Evolutionary conservation across 495 filamentous ascomycete species (phyloP).

Genomic region (Astrocystis sublimbata): DNA sequence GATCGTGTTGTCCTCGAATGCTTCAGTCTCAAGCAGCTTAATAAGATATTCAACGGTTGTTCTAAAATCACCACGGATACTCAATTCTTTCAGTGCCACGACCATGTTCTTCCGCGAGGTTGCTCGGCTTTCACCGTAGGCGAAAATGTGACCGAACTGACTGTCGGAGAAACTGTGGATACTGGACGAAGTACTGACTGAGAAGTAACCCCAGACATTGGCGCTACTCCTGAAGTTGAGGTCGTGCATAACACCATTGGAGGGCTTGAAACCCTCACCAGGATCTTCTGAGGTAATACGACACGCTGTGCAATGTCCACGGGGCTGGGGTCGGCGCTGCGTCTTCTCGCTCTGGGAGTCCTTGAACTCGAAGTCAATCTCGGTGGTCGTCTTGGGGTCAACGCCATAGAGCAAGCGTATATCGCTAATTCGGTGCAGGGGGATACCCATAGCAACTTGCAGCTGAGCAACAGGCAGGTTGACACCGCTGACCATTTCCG

Average conservation of each 20-base stretch:
- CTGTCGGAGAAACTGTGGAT: slow-evolving; percentile 99
- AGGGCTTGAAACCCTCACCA: slow-evolving; percentile 99
- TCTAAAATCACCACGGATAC: slow-evolving; percentile 98
- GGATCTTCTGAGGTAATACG: slow-evolving; percentile 99
- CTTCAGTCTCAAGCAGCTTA: slow-evolving; percentile 96
- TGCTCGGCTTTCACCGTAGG: slow-evolving; percentile 93
- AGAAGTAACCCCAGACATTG: slow-evolving; percentile 99
- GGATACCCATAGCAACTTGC: slow-evolving; percentile 98
- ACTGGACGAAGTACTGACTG: slow-evolving; percentile 90
- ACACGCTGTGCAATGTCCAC: slow-evolving; percentile 96
- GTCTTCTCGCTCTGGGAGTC: slow-evolving; percentile 78
- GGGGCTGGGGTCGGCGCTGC: slow-evolving; percentile 86
- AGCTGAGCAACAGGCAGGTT: slow-evolving; percentile 96
- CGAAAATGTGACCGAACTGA: slow-evolving; percentile 99
- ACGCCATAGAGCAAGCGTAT: slow-evolving; percentile 96
- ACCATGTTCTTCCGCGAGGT: slow-evolving; percentile 99
- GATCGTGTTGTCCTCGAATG: slow-evolving; percentile 98
- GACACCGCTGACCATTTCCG: slow-evolving; percentile 98
- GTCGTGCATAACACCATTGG: slow-evolving; percentile 97
- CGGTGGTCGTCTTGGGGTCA: slow-evolving; percentile 78
- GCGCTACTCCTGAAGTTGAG: slow-evolving; percentile 98
- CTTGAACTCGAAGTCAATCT: slow-evolving; percentile 97
- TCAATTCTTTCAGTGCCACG: slow-evolving; percentile 95
- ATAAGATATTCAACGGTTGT: slow-evolving; percentile 99
- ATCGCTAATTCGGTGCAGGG: slow-evolving; percentile 91